Conservation (phyloP, 2,329 filamentous ascomycete genomes). For the Pezicula radicicola region DNA sequence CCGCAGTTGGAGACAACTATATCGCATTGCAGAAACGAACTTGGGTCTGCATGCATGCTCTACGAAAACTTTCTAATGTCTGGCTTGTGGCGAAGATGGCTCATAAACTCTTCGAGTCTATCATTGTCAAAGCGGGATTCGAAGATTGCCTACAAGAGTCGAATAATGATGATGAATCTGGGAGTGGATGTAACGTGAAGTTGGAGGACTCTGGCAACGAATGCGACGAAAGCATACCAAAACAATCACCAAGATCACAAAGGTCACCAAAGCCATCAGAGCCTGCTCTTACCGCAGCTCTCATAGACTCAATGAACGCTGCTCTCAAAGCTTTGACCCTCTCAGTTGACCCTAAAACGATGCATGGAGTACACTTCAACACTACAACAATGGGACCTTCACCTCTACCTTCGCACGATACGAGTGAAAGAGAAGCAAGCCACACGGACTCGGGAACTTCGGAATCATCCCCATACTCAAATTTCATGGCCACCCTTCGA, state of each 20-base stretch:
- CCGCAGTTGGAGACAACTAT: background rate
- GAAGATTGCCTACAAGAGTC: background rate
- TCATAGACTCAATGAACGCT: background rate
- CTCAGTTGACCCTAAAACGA: background rate
- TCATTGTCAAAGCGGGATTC: background rate
- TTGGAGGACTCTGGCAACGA: background rate
- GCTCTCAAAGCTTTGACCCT: background rate
- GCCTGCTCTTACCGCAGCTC: background rate
- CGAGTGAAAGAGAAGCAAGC: background rate
- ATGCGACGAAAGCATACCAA: background rate
- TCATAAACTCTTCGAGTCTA: background rate
- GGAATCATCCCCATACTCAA: background rate
- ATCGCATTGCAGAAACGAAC: background rate
- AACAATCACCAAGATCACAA: background rate
- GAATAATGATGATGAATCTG: background rate
- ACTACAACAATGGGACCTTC: background rate
- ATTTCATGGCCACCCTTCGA: too few relatives aligned
- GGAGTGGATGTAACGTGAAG: background rate
- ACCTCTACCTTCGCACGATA: background rate
- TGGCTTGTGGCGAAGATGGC: conserved; percentile 1
- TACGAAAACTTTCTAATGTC: background rate
- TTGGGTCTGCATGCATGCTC: background rate
- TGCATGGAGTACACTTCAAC: background rate
- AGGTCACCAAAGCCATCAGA: background rate
- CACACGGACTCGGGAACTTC: background rate